Base-by-base conservation (phyloP, 2,329 filamentous ascomycete species). In the Bipolaris zeicola region DNA sequence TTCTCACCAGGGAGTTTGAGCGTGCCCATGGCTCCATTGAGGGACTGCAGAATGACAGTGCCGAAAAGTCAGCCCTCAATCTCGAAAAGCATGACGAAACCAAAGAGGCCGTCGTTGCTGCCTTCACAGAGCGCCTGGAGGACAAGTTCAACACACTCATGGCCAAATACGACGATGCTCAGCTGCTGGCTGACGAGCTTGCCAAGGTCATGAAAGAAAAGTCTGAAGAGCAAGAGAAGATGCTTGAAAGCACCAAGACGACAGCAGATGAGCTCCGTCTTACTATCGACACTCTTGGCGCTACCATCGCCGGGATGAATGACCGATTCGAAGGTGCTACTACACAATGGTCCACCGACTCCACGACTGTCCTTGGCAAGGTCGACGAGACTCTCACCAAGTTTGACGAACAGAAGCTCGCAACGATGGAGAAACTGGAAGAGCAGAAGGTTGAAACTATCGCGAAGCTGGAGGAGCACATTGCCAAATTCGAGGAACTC, bases 251-350 rank as follows among this genome's bases (percentile, higher is more conserved):
- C 58, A 94, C 90, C 24, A 96, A 92, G 77, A 83, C 85, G 4
- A 85, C 96, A 50, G 87, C 92, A 0, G 93, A 97, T 59, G 95
- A 98, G 65, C 85, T 98, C 56, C 94, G 91, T 75, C 80, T 91
- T 7, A 86, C 96, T 1, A 88, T 96, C 54, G 92, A 96, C 65
- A 92, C 91, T 0, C 87, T 97, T 44, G 91, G 92, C 6, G 86
- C 87, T 1, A 74, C 80, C n/a, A 73, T 83, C 38, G 79, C 80
- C 3, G 73, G 72, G 16, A 79, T 82, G 70, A 77, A 79, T 33
- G 72, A 73, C 34, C 89, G 88, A 6, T 87, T 96, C 51, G 90
- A 89, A 0, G 91, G 96, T 51, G 89, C 90, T 1, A 85, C 93
- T 54, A 91, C 96, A 69, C 94, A 92, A 76, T 89, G 94, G 83